Evolutionary conservation across 2,329 filamentous ascomycete genomes (phyloP).

Genomic region (Raffaelea arxii): DNA sequence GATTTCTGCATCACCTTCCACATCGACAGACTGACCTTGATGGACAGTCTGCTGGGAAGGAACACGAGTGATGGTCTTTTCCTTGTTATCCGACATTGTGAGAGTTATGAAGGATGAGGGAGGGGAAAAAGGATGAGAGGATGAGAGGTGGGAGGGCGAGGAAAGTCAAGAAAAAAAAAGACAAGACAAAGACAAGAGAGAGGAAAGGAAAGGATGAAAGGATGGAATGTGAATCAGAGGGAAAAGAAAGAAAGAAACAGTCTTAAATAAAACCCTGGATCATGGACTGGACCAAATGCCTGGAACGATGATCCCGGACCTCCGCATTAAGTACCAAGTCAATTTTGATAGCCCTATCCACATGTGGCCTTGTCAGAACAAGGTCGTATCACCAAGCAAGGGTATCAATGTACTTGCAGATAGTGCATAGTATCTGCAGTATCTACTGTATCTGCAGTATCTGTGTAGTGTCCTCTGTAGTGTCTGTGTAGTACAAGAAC

Average conservation of each 20-base stretch:
- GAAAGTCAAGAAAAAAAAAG: background rate
- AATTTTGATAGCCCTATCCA: too few relatives aligned
- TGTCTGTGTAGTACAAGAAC: too few relatives aligned
- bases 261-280: background rate
- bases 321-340: too few relatives aligned
- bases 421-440: too few relatives aligned
- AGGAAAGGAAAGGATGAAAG: background rate
- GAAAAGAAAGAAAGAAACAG: background rate
- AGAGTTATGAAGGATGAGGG: background rate
- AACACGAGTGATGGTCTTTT: background rate
- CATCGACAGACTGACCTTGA: background rate
- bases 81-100: background rate
- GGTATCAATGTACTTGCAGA: too few relatives aligned
- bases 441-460: too few relatives aligned
- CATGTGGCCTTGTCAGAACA: too few relatives aligned
- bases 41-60: background rate
- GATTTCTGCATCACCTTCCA: constrained; percentile 3
- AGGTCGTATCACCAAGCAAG: too few relatives aligned
- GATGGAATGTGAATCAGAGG: too few relatives aligned
- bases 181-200: background rate
- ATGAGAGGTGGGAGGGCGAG: background rate
- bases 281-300: too few relatives aligned
- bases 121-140: background rate
- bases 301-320: too few relatives aligned
- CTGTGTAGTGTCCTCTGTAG: too few relatives aligned